Percentiles rank a stretch among this genome's conserved stretches.
Conservation (phyloP, 345 rosid genomes). For the Populus davidiana region DNA sequence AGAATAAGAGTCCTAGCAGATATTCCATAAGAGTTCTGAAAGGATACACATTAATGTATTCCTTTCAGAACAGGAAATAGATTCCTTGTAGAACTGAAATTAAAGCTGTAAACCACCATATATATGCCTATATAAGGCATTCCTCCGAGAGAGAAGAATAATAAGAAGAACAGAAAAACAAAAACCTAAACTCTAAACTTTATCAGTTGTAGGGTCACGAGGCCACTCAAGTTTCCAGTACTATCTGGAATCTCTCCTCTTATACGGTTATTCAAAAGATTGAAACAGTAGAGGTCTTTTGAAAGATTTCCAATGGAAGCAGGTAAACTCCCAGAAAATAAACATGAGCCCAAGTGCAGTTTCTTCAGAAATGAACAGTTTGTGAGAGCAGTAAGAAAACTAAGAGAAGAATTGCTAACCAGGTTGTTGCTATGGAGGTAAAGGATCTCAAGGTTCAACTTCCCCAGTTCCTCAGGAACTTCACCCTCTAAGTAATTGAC, state of each 20-base stretch:
- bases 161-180: too few relatives aligned
- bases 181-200: too few relatives aligned
- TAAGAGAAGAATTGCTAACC: slow-evolving; percentile 6
- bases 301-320: slow-evolving; percentile 15
- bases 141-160: too few relatives aligned
- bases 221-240: slow-evolving; percentile 17
- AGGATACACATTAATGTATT: too few relatives aligned
- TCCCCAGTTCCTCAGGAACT: slow-evolving; percentile 14
- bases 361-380: slow-evolving; percentile 10
- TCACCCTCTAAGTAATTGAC: slow-evolving; percentile 3
- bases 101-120: too few relatives aligned
- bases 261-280: slow-evolving; percentile 9
- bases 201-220: slow-evolving; percentile 2
- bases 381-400: slow-evolving; percentile 14
- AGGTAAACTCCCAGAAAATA: slow-evolving; percentile 7
- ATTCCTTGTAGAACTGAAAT: too few relatives aligned
- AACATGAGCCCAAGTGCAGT: slow-evolving; percentile 14
- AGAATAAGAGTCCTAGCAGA: too few relatives aligned
- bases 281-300: slow-evolving; percentile 13
- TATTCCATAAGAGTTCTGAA: too few relatives aligned
- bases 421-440: slow-evolving; percentile 13
- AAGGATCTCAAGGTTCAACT: slow-evolving; percentile 13
- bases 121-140: too few relatives aligned
- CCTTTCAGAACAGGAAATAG: too few relatives aligned
- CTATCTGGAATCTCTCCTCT: slow-evolving; percentile 5